Evolutionary conservation across 2,329 filamentous ascomycete species (phyloP).

Genomic region (Colletotrichum camelliae): DNA sequence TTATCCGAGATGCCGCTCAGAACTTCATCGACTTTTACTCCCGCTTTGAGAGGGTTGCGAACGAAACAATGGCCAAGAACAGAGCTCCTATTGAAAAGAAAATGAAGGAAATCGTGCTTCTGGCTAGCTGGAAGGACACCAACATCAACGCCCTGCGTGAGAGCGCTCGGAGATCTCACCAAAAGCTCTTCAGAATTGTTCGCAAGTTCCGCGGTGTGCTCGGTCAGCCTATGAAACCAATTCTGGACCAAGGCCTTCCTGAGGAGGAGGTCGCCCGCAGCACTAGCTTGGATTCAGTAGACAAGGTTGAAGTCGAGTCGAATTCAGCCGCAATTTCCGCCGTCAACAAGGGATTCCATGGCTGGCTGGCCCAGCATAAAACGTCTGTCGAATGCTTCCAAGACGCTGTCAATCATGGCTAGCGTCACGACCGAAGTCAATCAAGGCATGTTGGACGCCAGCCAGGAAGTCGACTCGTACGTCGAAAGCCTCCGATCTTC

Average conservation of each 20-base stretch:
- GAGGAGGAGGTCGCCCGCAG: constrained; percentile 41
- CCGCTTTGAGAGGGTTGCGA: constrained; percentile 71
- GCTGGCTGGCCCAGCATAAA: constrained; percentile 56
- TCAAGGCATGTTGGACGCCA: constrained; percentile 5
- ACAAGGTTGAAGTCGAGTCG: constrained; percentile 25
- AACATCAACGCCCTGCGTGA: constrained; percentile 90
- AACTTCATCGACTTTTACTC: constrained; percentile 81
- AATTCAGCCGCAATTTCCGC: constrained; percentile 29
- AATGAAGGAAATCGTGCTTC: constrained; percentile 88
- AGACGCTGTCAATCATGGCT: constrained; percentile 77
- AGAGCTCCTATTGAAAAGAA: constrained; percentile 82
- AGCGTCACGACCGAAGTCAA: constrained; percentile 50
- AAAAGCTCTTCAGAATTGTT: constrained; percentile 89
- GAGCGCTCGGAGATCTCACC: constrained; percentile 88
- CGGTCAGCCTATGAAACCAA: constrained; percentile 72
- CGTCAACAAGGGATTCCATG: constrained; percentile 39
- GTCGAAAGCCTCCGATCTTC: constrained; percentile 70
- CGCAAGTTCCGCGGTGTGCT: constrained; percentile 86
- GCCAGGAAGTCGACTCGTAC: constrained; percentile 63
- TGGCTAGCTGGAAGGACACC: constrained; percentile 98
- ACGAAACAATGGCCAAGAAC: constrained; percentile 70
- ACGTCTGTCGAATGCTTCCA: constrained; percentile 73
- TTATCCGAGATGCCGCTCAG: constrained; percentile 68
- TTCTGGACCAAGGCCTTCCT: constrained; percentile 66
- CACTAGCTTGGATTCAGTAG: constrained; percentile 3